phyloP scores from a whole-genome alignment of 1,284 basidiomycete genomes.

The Leccinum pachyderme region DNA sequence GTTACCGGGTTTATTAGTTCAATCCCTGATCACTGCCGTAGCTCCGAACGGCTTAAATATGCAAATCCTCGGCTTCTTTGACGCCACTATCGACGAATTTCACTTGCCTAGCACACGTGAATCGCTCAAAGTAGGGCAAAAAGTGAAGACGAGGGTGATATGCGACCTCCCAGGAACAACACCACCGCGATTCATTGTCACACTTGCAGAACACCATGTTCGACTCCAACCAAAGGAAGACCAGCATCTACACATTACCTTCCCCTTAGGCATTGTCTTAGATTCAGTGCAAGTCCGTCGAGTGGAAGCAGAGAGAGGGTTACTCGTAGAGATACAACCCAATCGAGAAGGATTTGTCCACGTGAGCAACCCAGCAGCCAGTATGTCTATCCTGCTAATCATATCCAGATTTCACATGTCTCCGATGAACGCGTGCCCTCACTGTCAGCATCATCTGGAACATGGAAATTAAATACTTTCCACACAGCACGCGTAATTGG shows the following conservation, averaged over 20 bases:
- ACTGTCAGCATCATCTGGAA: slow-evolving; percentile 66
- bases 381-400: slow-evolving; percentile 7
- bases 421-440: slow-evolving; percentile 88
- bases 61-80: slow-evolving; percentile 91
- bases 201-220: slow-evolving; percentile 73
- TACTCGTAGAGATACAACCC: slow-evolving; percentile 66
- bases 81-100: slow-evolving; percentile 85
- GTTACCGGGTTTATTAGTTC: slow-evolving; percentile 86
- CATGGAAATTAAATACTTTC: slow-evolving; percentile 76
- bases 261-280: slow-evolving; percentile 73
- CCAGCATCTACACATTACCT: slow-evolving; percentile 50
- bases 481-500: slow-evolving; percentile 92
- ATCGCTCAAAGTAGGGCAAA: slow-evolving; percentile 78
- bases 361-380: slow-evolving; percentile 46
- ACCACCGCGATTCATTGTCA: slow-evolving; percentile 81
- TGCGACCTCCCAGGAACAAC: slow-evolving; percentile 74
- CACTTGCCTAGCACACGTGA: slow-evolving; percentile 64
- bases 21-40: slow-evolving; percentile 81
- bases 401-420: slow-evolving; percentile 82
- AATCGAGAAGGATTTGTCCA: slow-evolving; percentile 81
- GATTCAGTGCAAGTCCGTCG: slow-evolving; percentile 71
- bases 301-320: slow-evolving; percentile 80
- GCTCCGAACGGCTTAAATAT: slow-evolving; percentile 81
- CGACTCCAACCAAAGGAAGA: slow-evolving; percentile 43
- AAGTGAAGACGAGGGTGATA: slow-evolving; percentile 85